phyloP scores from a whole-genome alignment of 2,329 filamentous ascomycete genomes.

The Penicillium expansum region DNA sequence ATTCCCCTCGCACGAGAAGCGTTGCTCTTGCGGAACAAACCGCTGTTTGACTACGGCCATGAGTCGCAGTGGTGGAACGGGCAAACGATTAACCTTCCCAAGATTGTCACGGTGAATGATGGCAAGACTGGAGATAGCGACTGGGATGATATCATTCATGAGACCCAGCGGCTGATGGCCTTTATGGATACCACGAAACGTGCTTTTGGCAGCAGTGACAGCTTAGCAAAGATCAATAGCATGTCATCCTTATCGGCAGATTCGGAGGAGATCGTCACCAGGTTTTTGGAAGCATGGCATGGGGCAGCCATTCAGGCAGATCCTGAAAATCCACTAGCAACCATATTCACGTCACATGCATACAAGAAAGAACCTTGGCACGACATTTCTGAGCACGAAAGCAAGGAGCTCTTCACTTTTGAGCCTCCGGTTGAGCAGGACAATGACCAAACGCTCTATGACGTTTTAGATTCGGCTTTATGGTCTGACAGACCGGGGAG shows the following conservation, averaged over 20 bases:
- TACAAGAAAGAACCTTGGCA: constrained; percentile 36
- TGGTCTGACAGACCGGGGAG: constrained; percentile 45
- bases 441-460: constrained; percentile 50
- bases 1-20: constrained; percentile 60
- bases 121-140: constrained; percentile 33
- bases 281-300: constrained; percentile 53
- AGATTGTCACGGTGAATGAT: constrained; percentile 49
- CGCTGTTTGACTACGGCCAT: constrained; percentile 52
- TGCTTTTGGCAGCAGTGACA: constrained; percentile 57
- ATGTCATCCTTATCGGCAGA: constrained; percentile 32
- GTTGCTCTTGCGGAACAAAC: constrained; percentile 49
- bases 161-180: constrained; percentile 61
- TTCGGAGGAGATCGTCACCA: constrained; percentile 39
- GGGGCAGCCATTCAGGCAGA: constrained; percentile 44
- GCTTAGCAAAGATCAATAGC: constrained; percentile 46
- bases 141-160: constrained; percentile 51
- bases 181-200: constrained; percentile 58
- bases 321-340: constrained; percentile 42
- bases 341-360: constrained; percentile 48
- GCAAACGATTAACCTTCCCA: constrained; percentile 49
- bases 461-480: constrained; percentile 52
- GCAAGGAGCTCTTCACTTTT: constrained; percentile 40
- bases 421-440: constrained; percentile 39
- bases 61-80: constrained; percentile 64
- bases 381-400: constrained; percentile 30